phyloP scores from a whole-genome alignment of 805 yeast genomes.

The Wickerhamiella kurtzmanii region DNA sequence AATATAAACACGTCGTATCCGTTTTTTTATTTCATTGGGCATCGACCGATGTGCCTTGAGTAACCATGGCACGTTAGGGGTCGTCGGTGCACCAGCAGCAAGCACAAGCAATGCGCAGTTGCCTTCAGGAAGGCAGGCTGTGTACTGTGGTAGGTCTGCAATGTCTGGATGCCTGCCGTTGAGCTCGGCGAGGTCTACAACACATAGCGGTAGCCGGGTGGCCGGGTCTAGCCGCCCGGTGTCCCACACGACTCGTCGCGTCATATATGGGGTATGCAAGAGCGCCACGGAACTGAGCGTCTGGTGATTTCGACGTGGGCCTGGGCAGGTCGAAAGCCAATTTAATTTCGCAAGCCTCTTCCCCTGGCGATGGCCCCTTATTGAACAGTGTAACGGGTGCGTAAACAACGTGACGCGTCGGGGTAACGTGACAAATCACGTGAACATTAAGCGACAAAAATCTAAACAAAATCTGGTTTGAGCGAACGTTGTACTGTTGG shows the following conservation, averaged over 20 bases:
- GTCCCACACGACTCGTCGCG: background rate
- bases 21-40: slow-evolving; percentile 40
- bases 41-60: slow-evolving; percentile 44
- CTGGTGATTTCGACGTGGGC: background rate
- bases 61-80: slow-evolving; percentile 59
- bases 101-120: slow-evolving; percentile 61
- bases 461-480: no score
- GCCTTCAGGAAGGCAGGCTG: slow-evolving; percentile 43
- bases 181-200: slow-evolving; percentile 69
- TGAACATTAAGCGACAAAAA: no score
- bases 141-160: slow-evolving; percentile 43
- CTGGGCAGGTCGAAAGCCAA: background rate
- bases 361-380: no score
- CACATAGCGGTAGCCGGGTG: slow-evolving; percentile 56
- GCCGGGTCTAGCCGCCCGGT: slow-evolving; percentile 40
- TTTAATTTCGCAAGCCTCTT: background rate
- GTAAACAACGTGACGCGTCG: background rate
- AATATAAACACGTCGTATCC: slow-evolving; percentile 50
- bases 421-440: background rate
- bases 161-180: slow-evolving; percentile 34
- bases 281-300: no score
- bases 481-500: no score
- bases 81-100: slow-evolving; percentile 59
- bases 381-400: background rate
- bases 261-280: background rate